Base-by-base conservation (phyloP, 2,329 filamentous ascomycete species). In the Aspergillus niger region DNA sequence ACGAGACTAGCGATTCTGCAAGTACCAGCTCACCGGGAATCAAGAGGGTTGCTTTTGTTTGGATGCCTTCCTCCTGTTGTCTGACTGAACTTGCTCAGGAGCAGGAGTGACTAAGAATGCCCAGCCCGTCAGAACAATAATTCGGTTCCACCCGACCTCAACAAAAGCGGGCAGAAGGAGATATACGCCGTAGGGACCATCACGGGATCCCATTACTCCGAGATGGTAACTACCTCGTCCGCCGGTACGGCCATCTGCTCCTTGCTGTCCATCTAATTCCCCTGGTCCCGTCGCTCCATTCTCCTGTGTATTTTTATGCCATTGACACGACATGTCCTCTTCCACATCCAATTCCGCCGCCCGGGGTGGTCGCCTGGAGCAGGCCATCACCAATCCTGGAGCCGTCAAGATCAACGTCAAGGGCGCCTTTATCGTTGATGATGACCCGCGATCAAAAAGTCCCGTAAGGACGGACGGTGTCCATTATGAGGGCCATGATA, bases 381-480 rank as follows among this genome's bases (percentile, higher is more conserved):
- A 76, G 48, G 81, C 84, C 47, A 87, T 88, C 63, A 77, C 80
- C 62, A 84, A 85, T 60, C 86, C 86, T 2, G 86, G 86, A 24
- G 80, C 90, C 13, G 92, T 97, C 71, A 90, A 91, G 79, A 98
- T 99, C 81, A 98, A 99, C 75, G 94, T 98, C 66, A 88, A 92
- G 75, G 95, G 94, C 72, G 95, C 95, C 41, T 97, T 97, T 73
- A 98, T 99, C 67, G 92, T 97, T 70, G 92, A 97, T 73, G 89
- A 94, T 63, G 89, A 91, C 67, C 82, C 63, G 76, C 81, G 67
- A 76, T 83, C 70, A 76, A 85, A 72, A 43, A 76, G 72, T 59
- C 71, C 73, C 17, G 79, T 82, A 63, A 80, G 85, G 32, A 80
- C 81, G 52, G 83, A 86, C 50, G 82, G 83, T 24, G 83, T 86